Percentiles rank a stretch among this genome's conserved stretches.
phyloP scores from a whole-genome alignment of 768 basidiomycete genomes.

The Tulasnella sp. region DNA sequence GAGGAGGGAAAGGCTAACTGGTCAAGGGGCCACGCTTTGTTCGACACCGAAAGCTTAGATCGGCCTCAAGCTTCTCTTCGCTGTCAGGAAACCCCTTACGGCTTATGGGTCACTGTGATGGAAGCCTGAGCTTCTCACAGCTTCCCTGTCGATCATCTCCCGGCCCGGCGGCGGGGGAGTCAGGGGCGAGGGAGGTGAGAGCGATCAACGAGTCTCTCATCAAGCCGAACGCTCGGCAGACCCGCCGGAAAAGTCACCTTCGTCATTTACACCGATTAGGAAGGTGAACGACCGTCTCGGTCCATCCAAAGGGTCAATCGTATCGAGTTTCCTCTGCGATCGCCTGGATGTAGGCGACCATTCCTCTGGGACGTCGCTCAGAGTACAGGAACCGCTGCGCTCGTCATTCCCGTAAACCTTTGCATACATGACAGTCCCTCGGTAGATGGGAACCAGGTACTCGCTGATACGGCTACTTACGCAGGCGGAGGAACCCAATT shows the following conservation, averaged over 20 bases:
- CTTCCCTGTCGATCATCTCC: background rate
- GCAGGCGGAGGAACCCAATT: background rate
- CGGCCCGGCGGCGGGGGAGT: background rate
- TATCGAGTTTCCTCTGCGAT: background rate
- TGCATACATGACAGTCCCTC: background rate
- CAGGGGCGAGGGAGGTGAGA: background rate
- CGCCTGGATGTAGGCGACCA: background rate
- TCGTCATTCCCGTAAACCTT: background rate
- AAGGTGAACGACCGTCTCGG: background rate
- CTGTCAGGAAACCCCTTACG: background rate
- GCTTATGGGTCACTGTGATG: background rate
- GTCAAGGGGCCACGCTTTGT: background rate
- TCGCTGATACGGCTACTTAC: background rate
- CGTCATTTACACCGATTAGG: background rate
- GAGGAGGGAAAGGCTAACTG: background rate
- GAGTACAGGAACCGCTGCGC: background rate
- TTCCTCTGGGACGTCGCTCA: background rate
- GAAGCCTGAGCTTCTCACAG: background rate
- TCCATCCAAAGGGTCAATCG: background rate
- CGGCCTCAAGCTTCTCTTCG: background rate
- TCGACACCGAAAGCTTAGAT: background rate
- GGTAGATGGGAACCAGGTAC: background rate
- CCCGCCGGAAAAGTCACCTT: background rate
- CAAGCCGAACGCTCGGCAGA: background rate
- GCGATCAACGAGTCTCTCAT: background rate